Evolutionary conservation across 2,329 filamentous ascomycete genomes (phyloP).

Genomic region (Septoria linicola): DNA sequence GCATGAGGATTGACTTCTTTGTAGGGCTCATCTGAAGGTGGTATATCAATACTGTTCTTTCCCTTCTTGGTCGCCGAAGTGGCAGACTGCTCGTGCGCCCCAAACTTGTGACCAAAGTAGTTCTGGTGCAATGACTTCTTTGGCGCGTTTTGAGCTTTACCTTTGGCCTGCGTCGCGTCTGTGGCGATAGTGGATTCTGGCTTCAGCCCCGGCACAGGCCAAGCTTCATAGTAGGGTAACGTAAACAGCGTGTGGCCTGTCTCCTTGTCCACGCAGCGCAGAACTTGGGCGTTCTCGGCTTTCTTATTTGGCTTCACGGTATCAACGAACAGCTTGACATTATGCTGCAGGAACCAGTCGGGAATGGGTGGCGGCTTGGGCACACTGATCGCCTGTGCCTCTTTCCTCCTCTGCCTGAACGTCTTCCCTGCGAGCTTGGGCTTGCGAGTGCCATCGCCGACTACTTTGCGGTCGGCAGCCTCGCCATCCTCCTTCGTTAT

Average conservation of each 20-base stretch:
- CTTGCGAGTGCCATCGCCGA: slow-evolving; percentile 18
- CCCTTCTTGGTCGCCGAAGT: neutral
- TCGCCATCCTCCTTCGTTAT: slow-evolving; percentile 13
- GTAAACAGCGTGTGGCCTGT: slow-evolving; percentile 37
- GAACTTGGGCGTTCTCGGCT: slow-evolving; percentile 22
- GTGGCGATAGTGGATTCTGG: slow-evolving; percentile 2
- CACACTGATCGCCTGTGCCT: slow-evolving; percentile 18
- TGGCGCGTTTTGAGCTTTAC: neutral
- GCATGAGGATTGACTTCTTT: slow-evolving; percentile 22
- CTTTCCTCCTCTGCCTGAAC: slow-evolving; percentile 22
- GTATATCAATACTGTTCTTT: neutral
- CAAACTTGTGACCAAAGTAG: slow-evolving; percentile 28
- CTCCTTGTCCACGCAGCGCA: slow-evolving; percentile 34
- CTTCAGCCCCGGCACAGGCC: slow-evolving; percentile 20
- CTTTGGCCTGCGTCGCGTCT: neutral
- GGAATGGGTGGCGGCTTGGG: slow-evolving; percentile 39
- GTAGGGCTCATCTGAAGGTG: slow-evolving; percentile 15
- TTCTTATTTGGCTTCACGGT: slow-evolving; percentile 15
- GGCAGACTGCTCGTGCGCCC: neutral
- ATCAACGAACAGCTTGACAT: slow-evolving; percentile 34
- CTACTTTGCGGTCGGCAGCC: slow-evolving; percentile 3
- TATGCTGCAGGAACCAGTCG: slow-evolving; percentile 41
- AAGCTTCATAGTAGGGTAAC: slow-evolving; percentile 30
- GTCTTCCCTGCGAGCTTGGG: slow-evolving; percentile 21
- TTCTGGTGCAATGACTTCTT: slow-evolving; percentile 23